These are phyloP conservation scores for Scleroderma bovista DNA, from an alignment of 768 basidiomycete species.

Conservation along the genomic window DNA sequence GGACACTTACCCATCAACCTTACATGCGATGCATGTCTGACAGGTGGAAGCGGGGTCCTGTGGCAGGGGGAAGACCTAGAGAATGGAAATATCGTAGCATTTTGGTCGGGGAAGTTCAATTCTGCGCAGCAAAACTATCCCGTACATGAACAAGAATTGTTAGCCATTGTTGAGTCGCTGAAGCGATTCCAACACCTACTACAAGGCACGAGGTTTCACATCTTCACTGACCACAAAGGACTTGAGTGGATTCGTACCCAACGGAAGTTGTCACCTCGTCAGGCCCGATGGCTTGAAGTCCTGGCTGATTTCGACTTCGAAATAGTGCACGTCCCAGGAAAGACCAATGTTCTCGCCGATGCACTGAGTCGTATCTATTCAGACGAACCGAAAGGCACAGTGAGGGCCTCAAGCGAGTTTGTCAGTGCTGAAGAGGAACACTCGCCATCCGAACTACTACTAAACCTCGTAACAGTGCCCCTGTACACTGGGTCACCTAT, in stretches of 20 bases:
- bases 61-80: constrained; percentile 17
- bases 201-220: constrained; percentile 15
- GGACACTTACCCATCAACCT: constrained; percentile 10
- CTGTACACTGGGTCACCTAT: constrained; percentile 12
- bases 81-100: constrained; percentile 14
- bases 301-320: constrained; percentile 25
- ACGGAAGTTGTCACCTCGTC: constrained; percentile 18
- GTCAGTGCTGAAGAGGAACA: constrained; percentile 12
- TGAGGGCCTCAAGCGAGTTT: constrained; percentile 16
- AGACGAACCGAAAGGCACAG: constrained; percentile 16
- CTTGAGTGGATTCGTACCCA: constrained; percentile 19
- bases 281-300: constrained; percentile 23
- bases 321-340: constrained; percentile 24
- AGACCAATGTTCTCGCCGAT: constrained; percentile 21
- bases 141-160: constrained; percentile 35
- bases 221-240: constrained; percentile 26
- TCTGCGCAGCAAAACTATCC: constrained; percentile 29
- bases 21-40: constrained; percentile 17
- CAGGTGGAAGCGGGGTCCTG: constrained; percentile 15
- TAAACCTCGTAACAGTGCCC: constrained; percentile 6
- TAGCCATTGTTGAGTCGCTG: constrained; percentile 33
- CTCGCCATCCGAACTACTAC: background rate
- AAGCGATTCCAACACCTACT: constrained; percentile 26
- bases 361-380: constrained; percentile 21
- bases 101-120: constrained; percentile 25